Evolutionary conservation across 495 filamentous ascomycete species (phyloP).

Genomic region (Penicillium lagena): DNA sequence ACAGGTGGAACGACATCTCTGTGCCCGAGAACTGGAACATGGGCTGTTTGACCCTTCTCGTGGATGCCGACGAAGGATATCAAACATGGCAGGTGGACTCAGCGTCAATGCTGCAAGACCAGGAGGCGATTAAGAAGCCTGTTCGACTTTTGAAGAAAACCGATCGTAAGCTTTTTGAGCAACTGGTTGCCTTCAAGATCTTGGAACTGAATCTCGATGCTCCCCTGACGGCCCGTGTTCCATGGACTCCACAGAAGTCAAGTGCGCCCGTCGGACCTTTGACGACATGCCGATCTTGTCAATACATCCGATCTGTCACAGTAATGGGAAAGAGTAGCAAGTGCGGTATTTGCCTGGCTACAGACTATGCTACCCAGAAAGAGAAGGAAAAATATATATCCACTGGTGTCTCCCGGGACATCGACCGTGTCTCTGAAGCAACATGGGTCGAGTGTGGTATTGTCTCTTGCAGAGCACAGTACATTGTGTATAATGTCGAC

Average conservation of each 20-base stretch:
- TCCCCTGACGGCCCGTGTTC: slow-evolving; percentile 20
- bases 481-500: slow-evolving; percentile 34
- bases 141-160: slow-evolving; percentile 11
- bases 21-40: slow-evolving; percentile 41
- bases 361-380: not conserved
- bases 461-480: slow-evolving; percentile 35
- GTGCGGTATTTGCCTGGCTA: slow-evolving; percentile 30
- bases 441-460: slow-evolving; percentile 38
- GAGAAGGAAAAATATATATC: slow-evolving; percentile 5
- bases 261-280: slow-evolving; percentile 27
- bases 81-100: slow-evolving; percentile 5
- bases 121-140: not conserved
- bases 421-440: slow-evolving; percentile 11
- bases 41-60: slow-evolving; percentile 31
- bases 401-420: slow-evolving; percentile 18
- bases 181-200: slow-evolving; percentile 40
- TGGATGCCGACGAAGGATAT: slow-evolving; percentile 35
- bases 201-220: slow-evolving; percentile 38
- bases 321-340: slow-evolving; percentile 28
- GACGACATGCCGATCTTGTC: slow-evolving; percentile 29
- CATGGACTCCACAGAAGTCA: slow-evolving; percentile 37
- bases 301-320: slow-evolving; percentile 39
- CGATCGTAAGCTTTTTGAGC: slow-evolving; percentile 30
- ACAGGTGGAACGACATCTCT: slow-evolving; percentile 35
- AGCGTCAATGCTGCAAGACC: not conserved